Base-by-base conservation (phyloP, 2,329 filamentous ascomycete species). In the Dothideomycetidae sp. region DNA sequence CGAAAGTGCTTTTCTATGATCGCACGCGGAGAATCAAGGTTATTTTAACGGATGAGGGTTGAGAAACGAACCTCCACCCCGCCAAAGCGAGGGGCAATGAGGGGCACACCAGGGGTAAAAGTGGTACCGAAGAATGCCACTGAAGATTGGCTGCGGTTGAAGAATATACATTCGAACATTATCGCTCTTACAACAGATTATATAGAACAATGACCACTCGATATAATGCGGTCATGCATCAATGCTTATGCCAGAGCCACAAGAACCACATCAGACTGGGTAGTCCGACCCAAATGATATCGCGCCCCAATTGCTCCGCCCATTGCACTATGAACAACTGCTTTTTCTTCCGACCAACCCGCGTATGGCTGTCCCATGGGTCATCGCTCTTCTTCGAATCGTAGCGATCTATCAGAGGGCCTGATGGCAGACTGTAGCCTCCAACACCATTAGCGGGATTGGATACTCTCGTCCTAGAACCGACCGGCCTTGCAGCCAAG, bases 221-320 rank as follows among this genome's bases (percentile, higher is more conserved):
- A n/a, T n/a, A n/a, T n/a, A n/a, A n/a, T n/a, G n/a, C n/a, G n/a
- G n/a, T n/a, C n/a, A n/a, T n/a, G n/a, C 21, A 31, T 36, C 13
- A 40, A 19, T 40, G 36, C 17, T 66, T 67, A 59, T 70, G 73
- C 40, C 77, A 64, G 48, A 40, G 16, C 38, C 38, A 40, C 5
- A 34, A 17, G 18, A 35, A 40, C 38, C 38, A 40, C 15, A 19
- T 28, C 12, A 40, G 29, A 12, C 31, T 31, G 5, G 32, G 28
- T 5, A 31, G 14, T 14, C 31, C 38, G 14, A 40, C 38, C 33
- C 70, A 64, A 60, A 71, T 74, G 12, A 76, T 49, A 31, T 71
- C 76, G 5, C 63, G 68, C 57, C 66, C 67, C 26, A 84, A 58
- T 54, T 88, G 79, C 16, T 64, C 61, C 19, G 62, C 53, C 4